phyloP scores from a whole-genome alignment of 768 basidiomycete species.

The Paxillus rubicundulus region DNA sequence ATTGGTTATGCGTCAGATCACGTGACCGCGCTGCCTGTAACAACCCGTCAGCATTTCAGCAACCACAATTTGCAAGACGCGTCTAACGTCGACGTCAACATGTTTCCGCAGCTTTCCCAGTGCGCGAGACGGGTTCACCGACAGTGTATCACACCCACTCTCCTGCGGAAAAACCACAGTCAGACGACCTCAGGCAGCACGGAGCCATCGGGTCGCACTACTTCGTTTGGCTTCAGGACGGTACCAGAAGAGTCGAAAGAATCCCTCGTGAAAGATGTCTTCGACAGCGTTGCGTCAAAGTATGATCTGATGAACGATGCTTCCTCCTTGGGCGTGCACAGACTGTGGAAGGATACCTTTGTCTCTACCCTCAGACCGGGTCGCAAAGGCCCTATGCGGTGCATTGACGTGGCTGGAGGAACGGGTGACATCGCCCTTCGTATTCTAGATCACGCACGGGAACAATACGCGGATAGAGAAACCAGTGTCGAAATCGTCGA shows the following conservation, averaged over 20 bases:
- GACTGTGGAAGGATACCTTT: conserved; percentile 95
- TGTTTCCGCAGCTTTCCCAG: conserved; percentile 7
- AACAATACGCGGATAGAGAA: conserved; percentile 87
- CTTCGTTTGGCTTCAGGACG: conserved; percentile 93
- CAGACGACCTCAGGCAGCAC: conserved; percentile 9
- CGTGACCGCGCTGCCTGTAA: background rate
- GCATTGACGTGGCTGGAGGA: conserved; percentile 96
- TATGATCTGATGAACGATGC: conserved; percentile 99
- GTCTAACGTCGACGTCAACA: background rate
- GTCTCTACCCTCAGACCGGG: conserved; percentile 76
- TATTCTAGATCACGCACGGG: conserved; percentile 86
- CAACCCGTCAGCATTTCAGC: too few relatives aligned
- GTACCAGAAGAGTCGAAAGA: conserved; percentile 89
- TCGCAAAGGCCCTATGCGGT: conserved; percentile 67
- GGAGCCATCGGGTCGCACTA: conserved; percentile 40
- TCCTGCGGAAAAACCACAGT: conserved; percentile 24
- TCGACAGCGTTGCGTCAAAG: conserved; percentile 90
- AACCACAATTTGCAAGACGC: too few relatives aligned
- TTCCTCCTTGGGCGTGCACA: conserved; percentile 94
- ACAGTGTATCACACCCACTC: conserved; percentile 7
- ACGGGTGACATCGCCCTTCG: conserved; percentile 97
- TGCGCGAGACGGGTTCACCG: conserved; percentile 14
- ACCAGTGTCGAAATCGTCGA: conserved; percentile 88
- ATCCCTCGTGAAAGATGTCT: conserved; percentile 86
- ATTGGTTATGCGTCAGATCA: background rate